Conservation (phyloP, 768 basidiomycete species). For the Mycena sanguinolenta region DNA sequence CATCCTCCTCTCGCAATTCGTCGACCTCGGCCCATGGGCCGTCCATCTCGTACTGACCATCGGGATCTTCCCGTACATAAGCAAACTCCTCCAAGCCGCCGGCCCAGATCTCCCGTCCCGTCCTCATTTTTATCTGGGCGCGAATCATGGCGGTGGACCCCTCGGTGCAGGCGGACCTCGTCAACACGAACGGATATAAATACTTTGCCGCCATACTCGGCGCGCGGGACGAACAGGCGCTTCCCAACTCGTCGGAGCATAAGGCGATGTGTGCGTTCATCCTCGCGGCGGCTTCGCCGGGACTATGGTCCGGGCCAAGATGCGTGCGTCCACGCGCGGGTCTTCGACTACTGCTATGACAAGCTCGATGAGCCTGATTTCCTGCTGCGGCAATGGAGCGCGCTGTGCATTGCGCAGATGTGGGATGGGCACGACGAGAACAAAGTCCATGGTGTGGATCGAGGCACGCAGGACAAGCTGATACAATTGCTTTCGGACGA, state of each 20-base stretch:
- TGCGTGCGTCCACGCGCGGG: constrained; percentile 83
- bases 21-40: constrained; percentile 98
- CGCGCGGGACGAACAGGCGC: constrained; percentile 71
- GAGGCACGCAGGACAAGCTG: constrained; percentile 85
- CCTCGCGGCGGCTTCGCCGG: constrained; percentile 88
- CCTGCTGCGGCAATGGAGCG: constrained; percentile 93
- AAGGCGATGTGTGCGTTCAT: constrained; percentile 99
- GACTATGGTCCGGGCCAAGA: constrained; percentile 90
- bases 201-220: constrained; percentile 88
- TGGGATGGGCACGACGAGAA: constrained; percentile 96
- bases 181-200: constrained; percentile 85
- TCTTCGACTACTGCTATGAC: constrained; percentile 90
- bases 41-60: constrained; percentile 96
- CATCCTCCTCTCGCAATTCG: constrained; percentile 95
- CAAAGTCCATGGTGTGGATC: constrained; percentile 85
- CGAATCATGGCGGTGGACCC: constrained; percentile 97
- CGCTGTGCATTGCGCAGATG: constrained; percentile 93
- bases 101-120: constrained; percentile 96
- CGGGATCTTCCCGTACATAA: constrained; percentile 98
- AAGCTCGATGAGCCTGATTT: constrained; percentile 92
- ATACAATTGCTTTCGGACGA: constrained; percentile 87
- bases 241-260: constrained; percentile 96
- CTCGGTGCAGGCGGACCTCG: constrained; percentile 90
- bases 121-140: constrained; percentile 99
- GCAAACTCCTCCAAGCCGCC: constrained; percentile 94